Conservation (phyloP, 306 rosid species). For the Trifolium pratense region DNA sequence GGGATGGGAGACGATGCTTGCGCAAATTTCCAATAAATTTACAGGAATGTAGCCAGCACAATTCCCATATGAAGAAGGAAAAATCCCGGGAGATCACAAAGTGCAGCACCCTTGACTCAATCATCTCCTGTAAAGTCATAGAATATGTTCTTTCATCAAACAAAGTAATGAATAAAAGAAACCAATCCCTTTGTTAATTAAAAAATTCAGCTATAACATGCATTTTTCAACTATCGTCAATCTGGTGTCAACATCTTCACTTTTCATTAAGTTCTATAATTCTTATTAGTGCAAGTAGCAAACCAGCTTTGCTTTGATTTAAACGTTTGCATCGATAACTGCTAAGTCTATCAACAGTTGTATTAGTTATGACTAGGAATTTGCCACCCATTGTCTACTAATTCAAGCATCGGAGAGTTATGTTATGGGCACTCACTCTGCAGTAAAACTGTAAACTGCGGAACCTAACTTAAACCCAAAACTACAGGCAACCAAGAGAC, state of each 20-base stretch:
- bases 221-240: slow-evolving; percentile 15
- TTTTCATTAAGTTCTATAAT: slow-evolving; percentile 1
- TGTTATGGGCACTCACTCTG: background rate
- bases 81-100: slow-evolving; percentile 20
- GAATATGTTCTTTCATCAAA: slow-evolving; percentile 14
- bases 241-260: background rate
- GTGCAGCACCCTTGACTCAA: slow-evolving; percentile 21
- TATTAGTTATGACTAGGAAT: slow-evolving; percentile 2
- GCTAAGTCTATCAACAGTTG: slow-evolving; percentile 13
- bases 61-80: slow-evolving; percentile 1
- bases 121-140: slow-evolving; percentile 46
- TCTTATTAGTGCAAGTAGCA: slow-evolving; percentile 2
- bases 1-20: background rate
- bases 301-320: slow-evolving; percentile 20
- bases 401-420: background rate
- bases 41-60: slow-evolving; percentile 1
- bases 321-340: background rate
- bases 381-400: slow-evolving; percentile 14
- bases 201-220: background rate
- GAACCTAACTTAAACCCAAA: background rate
- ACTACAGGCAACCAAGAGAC: background rate
- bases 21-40: slow-evolving; percentile 3
- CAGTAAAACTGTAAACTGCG: slow-evolving; percentile 13
- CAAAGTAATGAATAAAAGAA: slow-evolving; percentile 20
- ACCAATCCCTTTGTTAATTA: background rate